Evolutionary conservation across 768 basidiomycete species (phyloP), one percentile per base, ranked within the genome.

Genomic region (Lactifluus piperatus): DNA sequence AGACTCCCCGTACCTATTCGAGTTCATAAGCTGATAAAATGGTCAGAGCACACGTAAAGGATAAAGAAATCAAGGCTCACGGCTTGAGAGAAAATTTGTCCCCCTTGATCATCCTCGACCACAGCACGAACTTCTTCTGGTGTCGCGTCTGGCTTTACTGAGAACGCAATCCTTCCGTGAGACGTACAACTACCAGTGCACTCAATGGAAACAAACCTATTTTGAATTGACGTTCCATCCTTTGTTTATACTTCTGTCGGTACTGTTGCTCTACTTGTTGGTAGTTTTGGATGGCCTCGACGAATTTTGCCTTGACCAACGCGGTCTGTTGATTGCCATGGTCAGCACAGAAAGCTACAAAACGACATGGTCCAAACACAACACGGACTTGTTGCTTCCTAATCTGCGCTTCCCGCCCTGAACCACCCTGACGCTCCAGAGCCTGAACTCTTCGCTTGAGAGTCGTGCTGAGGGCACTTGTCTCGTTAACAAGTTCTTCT

Each of bases 1-100:
- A 47, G 94, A 91, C 68, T 88, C 86, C 53, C 88, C 93, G 66
- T 88, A 90, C n/a, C 91, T 88, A 72, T 87, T 91, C 47, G 91
- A 91, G 74, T 82, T 90, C 77, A 94, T 79, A 63, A 97, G 78
- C 90, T 94, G 64, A 1, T 34, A n/a, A 20, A 7, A 54, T 46
- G 22, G 47, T 51, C 32, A 57, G 27, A 18, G 39, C n/a, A 18
- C 47, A 36, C 20, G 9, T 45, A 43, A 47, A 22, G 32, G 8
- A 56, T 27, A 29, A 53, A 16, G 37, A 26, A 10, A 20, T 51
- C 30, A 24, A 43, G 9, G 54, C 68, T 37, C 55, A 86, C 87
- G 43, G 88, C 87, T 67, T 88, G 82, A 14, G 84, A 79, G 73
- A 95, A 95, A 45, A 94, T 83, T 68, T 90, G 85, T 36, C 80